Conservation (phyloP, 2,329 filamentous ascomycete genomes). For the Cladosporium cucumerinum region DNA sequence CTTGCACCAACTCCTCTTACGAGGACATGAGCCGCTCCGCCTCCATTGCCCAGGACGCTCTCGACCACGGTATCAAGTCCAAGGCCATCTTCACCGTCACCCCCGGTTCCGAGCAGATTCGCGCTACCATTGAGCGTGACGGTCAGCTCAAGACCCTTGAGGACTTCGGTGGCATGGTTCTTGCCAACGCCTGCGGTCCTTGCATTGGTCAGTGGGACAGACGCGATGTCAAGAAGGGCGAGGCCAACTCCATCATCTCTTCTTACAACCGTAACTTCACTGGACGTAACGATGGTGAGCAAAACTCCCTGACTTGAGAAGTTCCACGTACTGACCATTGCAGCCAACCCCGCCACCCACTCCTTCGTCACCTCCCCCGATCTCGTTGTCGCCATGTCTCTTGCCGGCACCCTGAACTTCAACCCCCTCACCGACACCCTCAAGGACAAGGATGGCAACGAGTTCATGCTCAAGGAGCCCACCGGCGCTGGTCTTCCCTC, state of each 20-base stretch:
- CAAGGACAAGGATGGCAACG: slow-evolving; percentile 93
- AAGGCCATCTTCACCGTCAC: slow-evolving; percentile 93
- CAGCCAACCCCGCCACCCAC: slow-evolving; percentile 82
- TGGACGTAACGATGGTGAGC: slow-evolving; percentile 94
- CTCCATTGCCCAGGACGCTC: slow-evolving; percentile 85
- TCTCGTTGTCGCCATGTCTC: slow-evolving; percentile 79
- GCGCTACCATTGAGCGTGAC: slow-evolving; percentile 74
- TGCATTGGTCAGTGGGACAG: slow-evolving; percentile 89
- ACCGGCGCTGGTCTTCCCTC: slow-evolving; percentile 76
- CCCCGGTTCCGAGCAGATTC: slow-evolving; percentile 94
- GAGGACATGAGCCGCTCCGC: slow-evolving; percentile 93
- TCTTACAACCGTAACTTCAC: slow-evolving; percentile 99
- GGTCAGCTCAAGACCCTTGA: slow-evolving; percentile 77
- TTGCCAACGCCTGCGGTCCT: slow-evolving; percentile 89
- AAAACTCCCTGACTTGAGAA: slow-evolving; percentile 39
- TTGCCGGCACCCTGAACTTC: slow-evolving; percentile 84
- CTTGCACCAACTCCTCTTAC: slow-evolving; percentile 90
- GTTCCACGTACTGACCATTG: slow-evolving; percentile 53
- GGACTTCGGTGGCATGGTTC: slow-evolving; percentile 89
- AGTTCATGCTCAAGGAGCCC: slow-evolving; percentile 82
- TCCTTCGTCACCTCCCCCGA: slow-evolving; percentile 91
- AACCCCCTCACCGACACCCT: slow-evolving; percentile 91
- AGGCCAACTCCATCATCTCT: slow-evolving; percentile 93
- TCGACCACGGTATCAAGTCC: slow-evolving; percentile 88
- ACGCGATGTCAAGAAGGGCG: slow-evolving; percentile 88